phyloP scores from a whole-genome alignment of 352 stramenopile genomes.

The Elongisporangium prolatum region DNA sequence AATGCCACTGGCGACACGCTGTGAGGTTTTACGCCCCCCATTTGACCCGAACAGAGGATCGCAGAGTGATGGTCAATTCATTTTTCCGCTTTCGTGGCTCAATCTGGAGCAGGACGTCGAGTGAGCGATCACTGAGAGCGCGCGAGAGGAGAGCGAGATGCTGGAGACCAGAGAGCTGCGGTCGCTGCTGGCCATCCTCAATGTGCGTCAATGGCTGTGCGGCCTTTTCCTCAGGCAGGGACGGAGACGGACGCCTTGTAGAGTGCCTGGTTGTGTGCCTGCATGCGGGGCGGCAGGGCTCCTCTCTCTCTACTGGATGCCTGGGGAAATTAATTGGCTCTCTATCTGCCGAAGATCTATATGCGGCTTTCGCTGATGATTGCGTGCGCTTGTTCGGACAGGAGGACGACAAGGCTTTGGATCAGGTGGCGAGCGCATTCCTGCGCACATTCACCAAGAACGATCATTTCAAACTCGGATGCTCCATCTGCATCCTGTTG shows the following conservation, averaged over 20 bases:
- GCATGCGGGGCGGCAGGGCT: no score
- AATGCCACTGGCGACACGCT: not conserved
- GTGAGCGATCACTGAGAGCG: not conserved
- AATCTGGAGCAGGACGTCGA: slow-evolving; percentile 1
- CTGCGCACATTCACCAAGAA: slow-evolving; percentile 83
- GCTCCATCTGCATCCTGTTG: slow-evolving; percentile 86
- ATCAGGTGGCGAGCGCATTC: slow-evolving; percentile 67
- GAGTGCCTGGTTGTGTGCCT: no score
- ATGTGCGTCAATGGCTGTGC: slow-evolving; percentile 37
- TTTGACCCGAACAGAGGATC: not conserved
- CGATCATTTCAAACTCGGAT: slow-evolving; percentile 89
- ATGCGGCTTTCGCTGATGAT: slow-evolving; percentile 3
- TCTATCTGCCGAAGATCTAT: no score
- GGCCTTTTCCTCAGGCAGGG: not conserved
- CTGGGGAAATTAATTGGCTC: not conserved
- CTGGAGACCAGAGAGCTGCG: slow-evolving; percentile 79
- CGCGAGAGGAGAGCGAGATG: slow-evolving; percentile 26
- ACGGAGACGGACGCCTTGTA: no score
- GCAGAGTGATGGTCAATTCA: slow-evolving; percentile 3
- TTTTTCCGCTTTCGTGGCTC: not conserved
- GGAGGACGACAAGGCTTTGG: slow-evolving; percentile 83
- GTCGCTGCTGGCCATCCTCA: slow-evolving; percentile 76
- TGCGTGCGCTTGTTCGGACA: slow-evolving; percentile 17
- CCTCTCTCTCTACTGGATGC: not conserved
- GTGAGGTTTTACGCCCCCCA: not conserved